A percentile compares a stretch with the other conserved stretches of the same genome.
phyloP scores from a whole-genome alignment of 2,329 filamentous ascomycete species.

The Verticillium dahliae region DNA sequence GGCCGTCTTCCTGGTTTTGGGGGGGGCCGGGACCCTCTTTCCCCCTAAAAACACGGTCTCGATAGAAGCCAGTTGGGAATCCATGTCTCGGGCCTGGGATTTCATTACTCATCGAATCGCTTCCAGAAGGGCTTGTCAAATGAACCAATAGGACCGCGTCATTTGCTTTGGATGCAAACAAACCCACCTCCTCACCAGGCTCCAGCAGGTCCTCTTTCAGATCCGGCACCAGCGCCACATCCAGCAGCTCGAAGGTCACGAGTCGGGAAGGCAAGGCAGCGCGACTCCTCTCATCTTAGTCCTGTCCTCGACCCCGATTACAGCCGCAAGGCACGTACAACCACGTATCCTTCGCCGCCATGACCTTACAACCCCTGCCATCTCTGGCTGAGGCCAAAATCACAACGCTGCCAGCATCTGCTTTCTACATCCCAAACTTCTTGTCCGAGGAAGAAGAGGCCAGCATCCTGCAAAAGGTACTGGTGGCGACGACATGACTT shows the following conservation, averaged over 20 bases:
- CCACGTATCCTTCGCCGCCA: not conserved
- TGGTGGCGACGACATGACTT: not conserved
- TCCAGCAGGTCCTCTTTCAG: not conserved
- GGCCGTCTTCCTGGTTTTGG: not conserved
- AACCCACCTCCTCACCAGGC: not conserved
- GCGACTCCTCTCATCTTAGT: not conserved
- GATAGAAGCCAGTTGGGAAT: not conserved
- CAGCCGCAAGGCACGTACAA: not conserved
- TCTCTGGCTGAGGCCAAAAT: slow-evolving; percentile 48
- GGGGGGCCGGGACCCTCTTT: not conserved
- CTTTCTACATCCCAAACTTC: slow-evolving; percentile 85
- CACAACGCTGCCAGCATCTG: slow-evolving; percentile 49
- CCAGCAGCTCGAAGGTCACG: too few relatives aligned
- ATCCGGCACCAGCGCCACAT: not conserved
- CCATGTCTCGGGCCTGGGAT: not conserved
- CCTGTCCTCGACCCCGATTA: not conserved
- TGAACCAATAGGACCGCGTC: not conserved
- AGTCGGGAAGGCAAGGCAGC: not conserved
- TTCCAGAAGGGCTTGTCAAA: not conserved
- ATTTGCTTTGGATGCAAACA: not conserved
- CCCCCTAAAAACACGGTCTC: not conserved
- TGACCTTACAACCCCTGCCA: slow-evolving; percentile 27
- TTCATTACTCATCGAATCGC: not conserved
- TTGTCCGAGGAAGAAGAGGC: slow-evolving; percentile 70
- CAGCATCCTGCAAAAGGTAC: slow-evolving; percentile 63